phyloP scores from a whole-genome alignment of 2,329 filamentous ascomycete species.

The Whalleya microplaca region DNA sequence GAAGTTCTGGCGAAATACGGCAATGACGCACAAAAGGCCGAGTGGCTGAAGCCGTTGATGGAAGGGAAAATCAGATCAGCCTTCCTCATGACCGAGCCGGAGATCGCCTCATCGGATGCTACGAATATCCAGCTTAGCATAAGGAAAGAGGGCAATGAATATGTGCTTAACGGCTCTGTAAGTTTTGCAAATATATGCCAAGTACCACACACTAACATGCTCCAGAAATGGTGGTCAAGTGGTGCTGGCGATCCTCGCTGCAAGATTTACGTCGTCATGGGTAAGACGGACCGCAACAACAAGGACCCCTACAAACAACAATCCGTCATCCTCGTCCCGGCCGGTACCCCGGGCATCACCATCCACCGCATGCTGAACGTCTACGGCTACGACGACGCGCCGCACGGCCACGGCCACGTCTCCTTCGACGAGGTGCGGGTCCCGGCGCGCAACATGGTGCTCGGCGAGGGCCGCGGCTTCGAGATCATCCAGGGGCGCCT shows the following conservation, averaged over 20 bases:
- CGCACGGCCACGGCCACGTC: conserved; percentile 95
- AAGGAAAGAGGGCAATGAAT: conserved; percentile 80
- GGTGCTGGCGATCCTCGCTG: conserved; percentile 93
- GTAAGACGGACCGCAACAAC: conserved; percentile 81
- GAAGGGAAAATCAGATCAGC: conserved; percentile 85
- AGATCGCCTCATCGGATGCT: conserved; percentile 86
- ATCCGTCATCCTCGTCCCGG: conserved; percentile 88
- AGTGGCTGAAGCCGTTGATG: conserved; percentile 82
- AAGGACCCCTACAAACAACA: conserved; percentile 84
- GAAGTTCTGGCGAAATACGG: conserved; percentile 93
- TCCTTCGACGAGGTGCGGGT: conserved; percentile 89
- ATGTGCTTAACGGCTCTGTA: conserved; percentile 86
- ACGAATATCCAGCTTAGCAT: conserved; percentile 91
- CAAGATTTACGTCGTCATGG: conserved; percentile 95
- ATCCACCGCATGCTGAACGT: conserved; percentile 92
- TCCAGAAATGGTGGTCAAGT: conserved; percentile 97
- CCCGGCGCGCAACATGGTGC: conserved; percentile 79
- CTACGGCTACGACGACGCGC: conserved; percentile 97
- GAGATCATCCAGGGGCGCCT: conserved; percentile 98
- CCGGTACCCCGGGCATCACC: conserved; percentile 81
- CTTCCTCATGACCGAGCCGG: conserved; percentile 93
- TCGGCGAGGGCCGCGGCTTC: conserved; percentile 92
- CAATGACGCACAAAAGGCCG: conserved; percentile 78
- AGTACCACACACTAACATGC: conserved; percentile 15
- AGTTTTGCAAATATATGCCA: conserved; percentile 29